phyloP scores from a whole-genome alignment of 768 basidiomycete genomes.

The Rhizopogon vinicolor region DNA sequence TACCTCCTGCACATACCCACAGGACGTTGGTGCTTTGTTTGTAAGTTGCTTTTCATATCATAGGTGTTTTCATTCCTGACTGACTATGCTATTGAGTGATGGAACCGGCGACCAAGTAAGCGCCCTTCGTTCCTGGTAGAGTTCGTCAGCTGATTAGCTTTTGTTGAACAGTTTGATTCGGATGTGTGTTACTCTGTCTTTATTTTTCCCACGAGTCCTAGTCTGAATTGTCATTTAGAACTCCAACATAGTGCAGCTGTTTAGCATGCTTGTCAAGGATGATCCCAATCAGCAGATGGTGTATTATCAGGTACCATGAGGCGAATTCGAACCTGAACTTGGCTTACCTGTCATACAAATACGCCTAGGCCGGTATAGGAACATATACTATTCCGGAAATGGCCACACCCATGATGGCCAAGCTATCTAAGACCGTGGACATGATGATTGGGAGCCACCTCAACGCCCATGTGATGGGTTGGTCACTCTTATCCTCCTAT shows the following conservation, averaged over 20 bases:
- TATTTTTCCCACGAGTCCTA: background rate
- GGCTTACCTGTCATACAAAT: background rate
- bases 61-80: no score
- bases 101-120: constrained; percentile 34
- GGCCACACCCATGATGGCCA: constrained; percentile 54
- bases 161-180: constrained; percentile 61
- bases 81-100: background rate
- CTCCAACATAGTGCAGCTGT: constrained; percentile 67
- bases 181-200: constrained; percentile 39
- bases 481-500: constrained; percentile 4
- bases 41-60: constrained; percentile 27
- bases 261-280: constrained; percentile 68
- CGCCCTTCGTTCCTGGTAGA: constrained; percentile 12
- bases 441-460: constrained; percentile 59
- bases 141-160: constrained; percentile 5
- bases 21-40: constrained; percentile 71
- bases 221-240: constrained; percentile 38
- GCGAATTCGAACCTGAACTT: background rate
- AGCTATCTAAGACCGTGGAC: constrained; percentile 51
- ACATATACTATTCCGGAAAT: constrained; percentile 65
- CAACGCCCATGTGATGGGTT: constrained; percentile 68
- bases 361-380: constrained; percentile 59
- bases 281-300: constrained; percentile 57
- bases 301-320: constrained; percentile 58
- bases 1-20: constrained; percentile 40